phyloP scores from a whole-genome alignment of 768 basidiomycete species.

The Auricularia sp. region DNA sequence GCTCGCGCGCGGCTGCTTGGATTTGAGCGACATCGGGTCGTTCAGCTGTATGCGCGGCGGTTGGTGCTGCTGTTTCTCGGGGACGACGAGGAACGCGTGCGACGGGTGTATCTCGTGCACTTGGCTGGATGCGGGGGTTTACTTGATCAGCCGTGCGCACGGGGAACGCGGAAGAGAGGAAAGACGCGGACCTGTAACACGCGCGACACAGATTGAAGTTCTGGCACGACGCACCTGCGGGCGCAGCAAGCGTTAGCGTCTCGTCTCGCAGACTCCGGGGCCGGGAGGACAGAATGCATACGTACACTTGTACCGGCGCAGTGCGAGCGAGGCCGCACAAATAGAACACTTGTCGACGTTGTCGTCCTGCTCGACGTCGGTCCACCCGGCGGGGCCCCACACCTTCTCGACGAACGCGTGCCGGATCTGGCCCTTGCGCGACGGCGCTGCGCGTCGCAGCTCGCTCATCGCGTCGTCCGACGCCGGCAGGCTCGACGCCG shows the following conservation, averaged over 20 bases:
- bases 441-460: constrained; percentile 59
- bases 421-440: constrained; percentile 61
- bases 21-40: constrained; percentile 25
- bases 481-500: constrained; percentile 23
- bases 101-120: constrained; percentile 87
- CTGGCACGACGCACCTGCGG: constrained; percentile 47
- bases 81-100: constrained; percentile 74
- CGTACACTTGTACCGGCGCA: constrained; percentile 69
- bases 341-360: constrained; percentile 61
- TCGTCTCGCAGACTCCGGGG: neutral
- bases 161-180: neutral
- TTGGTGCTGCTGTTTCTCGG: constrained; percentile 35
- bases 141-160: no score
- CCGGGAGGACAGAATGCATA: neutral
- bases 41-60: constrained; percentile 27
- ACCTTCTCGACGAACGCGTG: constrained; percentile 82
- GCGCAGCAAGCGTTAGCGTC: neutral
- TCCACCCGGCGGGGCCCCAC: constrained; percentile 79
- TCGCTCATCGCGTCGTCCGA: constrained; percentile 45
- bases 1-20: neutral
- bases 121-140: constrained; percentile 36
- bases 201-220: constrained; percentile 74
- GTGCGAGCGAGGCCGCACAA: constrained; percentile 52
- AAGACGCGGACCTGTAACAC: constrained; percentile 57
- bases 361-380: constrained; percentile 78